Evolutionary conservation across 768 basidiomycete genomes (phyloP).

Genomic region (Inosperma sp.): DNA sequence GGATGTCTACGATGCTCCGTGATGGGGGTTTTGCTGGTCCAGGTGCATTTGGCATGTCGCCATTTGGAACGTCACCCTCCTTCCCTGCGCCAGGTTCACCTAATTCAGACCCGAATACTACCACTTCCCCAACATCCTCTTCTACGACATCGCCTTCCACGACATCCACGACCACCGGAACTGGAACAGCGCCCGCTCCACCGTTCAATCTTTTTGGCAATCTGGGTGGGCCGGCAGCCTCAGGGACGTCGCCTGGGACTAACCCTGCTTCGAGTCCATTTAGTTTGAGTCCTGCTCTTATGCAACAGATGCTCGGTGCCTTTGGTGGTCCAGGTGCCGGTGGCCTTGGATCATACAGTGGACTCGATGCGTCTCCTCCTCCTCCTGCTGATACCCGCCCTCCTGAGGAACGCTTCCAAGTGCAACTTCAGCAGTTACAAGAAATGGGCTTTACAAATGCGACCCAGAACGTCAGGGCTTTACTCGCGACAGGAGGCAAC

Average conservation of each 20-base stretch:
- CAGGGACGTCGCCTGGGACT: conserved; percentile 17
- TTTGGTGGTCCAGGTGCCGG: conserved; percentile 29
- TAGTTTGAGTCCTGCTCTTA: conserved; percentile 37
- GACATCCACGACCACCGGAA: conserved; percentile 17
- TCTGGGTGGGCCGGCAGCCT: conserved; percentile 18
- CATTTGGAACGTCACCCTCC: conserved; percentile 12
- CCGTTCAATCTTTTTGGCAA: conserved; percentile 23
- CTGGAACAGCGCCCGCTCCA: conserved; percentile 14
- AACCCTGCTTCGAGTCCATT: conserved; percentile 30
- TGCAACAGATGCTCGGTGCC: conserved; percentile 42
- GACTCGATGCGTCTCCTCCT: conserved; percentile 30
- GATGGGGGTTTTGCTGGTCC: conserved; percentile 29
- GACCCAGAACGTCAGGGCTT: conserved; percentile 81
- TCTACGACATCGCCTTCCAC: conserved; percentile 20
- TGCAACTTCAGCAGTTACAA: conserved; percentile 87
- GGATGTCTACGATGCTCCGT: conserved; percentile 59
- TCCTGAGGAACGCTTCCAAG: conserved; percentile 90
- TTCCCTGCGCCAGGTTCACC: conserved; percentile 58
- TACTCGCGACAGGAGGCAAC: conserved; percentile 90
- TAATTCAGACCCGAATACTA: conserved; percentile 23
- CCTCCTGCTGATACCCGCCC: conserved; percentile 65
- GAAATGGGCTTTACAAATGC: conserved; percentile 95
- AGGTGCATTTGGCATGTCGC: conserved; percentile 14
- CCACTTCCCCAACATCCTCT: conserved; percentile 21
- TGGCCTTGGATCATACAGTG: conserved; percentile 19